phyloP scores from a whole-genome alignment of 164 flowering plant genomes.

The Aristolochia californica region DNA sequence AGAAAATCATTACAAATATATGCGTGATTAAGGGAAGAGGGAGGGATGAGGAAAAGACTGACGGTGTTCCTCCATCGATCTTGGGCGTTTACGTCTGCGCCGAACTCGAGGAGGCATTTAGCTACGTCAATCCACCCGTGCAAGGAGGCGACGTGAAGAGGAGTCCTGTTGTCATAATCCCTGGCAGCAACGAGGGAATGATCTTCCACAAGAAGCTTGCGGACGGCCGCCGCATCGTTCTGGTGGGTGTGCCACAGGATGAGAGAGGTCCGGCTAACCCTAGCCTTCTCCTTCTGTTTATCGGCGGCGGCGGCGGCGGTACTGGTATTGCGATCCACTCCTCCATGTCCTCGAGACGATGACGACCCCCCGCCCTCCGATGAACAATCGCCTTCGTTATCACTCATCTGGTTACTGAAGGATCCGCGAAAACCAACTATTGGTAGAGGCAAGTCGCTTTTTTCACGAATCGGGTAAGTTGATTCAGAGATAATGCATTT shows the following conservation, averaged over 20 bases:
- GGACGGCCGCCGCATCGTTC: constrained; percentile 71
- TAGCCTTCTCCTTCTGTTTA: constrained; percentile 81
- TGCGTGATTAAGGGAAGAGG: background rate
- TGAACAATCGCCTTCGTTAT: too few relatives aligned
- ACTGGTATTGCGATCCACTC: constrained; percentile 5
- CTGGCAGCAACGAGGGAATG: constrained; percentile 61
- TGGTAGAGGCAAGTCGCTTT: too few relatives aligned
- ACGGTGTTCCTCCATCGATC: constrained; percentile 99
- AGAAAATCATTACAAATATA: too few relatives aligned
- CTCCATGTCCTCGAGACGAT: constrained; percentile 3
- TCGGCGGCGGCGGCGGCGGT: constrained; percentile 10
- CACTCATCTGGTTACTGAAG: too few relatives aligned
- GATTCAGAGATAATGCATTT: too few relatives aligned
- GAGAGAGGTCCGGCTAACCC: constrained; percentile 76
- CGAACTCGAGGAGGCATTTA: constrained; percentile 60
- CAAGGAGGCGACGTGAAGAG: constrained; percentile 92
- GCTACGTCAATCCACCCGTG: constrained; percentile 96
- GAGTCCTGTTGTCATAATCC: constrained; percentile 85
- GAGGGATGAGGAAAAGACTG: background rate
- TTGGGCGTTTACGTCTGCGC: constrained; percentile 93
- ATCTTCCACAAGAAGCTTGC: constrained; percentile 88
- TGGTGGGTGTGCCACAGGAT: constrained; percentile 98
- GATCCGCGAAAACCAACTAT: too few relatives aligned
- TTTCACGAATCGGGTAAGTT: too few relatives aligned
- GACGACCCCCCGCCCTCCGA: background rate